phyloP scores from a whole-genome alignment of 805 yeast species.

The Ogataea naganishii region DNA sequence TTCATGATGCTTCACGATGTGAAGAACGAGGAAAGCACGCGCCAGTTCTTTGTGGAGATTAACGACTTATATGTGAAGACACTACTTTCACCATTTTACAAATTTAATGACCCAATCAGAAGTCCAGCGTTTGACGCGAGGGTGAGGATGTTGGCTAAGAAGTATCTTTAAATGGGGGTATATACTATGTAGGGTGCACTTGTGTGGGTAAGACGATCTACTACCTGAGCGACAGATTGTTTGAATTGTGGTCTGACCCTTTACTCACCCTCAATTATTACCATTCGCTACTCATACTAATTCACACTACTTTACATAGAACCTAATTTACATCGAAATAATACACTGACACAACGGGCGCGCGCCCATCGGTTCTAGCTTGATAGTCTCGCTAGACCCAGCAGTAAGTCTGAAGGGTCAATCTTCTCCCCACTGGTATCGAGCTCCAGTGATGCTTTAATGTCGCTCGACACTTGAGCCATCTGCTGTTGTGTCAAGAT shows the following conservation, averaged over 20 bases:
- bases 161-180: slow-evolving; percentile 43
- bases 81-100: slow-evolving; percentile 78
- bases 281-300: too few relatives aligned
- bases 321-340: too few relatives aligned
- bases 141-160: slow-evolving; percentile 63
- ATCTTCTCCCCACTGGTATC: slow-evolving; percentile 16
- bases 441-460: slow-evolving; percentile 12
- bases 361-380: slow-evolving; percentile 7
- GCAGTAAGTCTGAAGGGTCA: slow-evolving; percentile 25
- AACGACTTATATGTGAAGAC: slow-evolving; percentile 86
- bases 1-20: slow-evolving; percentile 63
- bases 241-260: too few relatives aligned
- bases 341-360: too few relatives aligned
- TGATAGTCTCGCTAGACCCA: slow-evolving; percentile 20
- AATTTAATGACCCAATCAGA: slow-evolving; percentile 62
- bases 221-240: too few relatives aligned
- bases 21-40: slow-evolving; percentile 61
- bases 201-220: too few relatives aligned
- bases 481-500: slow-evolving; percentile 13
- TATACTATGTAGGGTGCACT: too few relatives aligned
- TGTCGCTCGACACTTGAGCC: slow-evolving; percentile 9
- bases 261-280: too few relatives aligned
- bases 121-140: slow-evolving; percentile 69
- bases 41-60: slow-evolving; percentile 75
- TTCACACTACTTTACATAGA: too few relatives aligned